These are phyloP conservation scores for Nicotiana knightiana DNA, from an alignment of 257 asterid species.

Conservation along the genomic window DNA sequence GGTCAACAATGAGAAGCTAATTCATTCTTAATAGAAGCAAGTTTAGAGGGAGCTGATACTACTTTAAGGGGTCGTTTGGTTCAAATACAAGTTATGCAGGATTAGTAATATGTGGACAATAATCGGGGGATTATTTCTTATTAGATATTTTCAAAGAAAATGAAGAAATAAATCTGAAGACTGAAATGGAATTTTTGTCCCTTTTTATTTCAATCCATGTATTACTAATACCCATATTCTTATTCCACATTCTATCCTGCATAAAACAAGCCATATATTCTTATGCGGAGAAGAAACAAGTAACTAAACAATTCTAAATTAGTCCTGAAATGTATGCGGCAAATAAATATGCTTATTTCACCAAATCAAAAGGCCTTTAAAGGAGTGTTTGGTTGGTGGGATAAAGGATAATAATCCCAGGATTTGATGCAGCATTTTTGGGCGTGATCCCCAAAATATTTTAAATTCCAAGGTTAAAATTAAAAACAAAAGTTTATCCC, in stretches of 20 bases:
- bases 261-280: neutral
- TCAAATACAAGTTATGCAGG: neutral
- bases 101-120: no score
- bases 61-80: neutral
- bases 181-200: neutral
- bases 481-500: no score
- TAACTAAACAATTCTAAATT: neutral
- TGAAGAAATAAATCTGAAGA: neutral
- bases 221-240: neutral
- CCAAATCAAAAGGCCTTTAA: neutral
- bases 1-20: neutral
- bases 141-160: neutral
- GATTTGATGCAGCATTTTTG: no score
- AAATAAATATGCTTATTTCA: neutral
- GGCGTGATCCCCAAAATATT: no score
- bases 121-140: no score
- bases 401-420: no score
- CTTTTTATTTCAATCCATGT: no score
- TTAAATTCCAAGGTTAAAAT: no score
- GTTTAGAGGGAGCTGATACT: neutral
- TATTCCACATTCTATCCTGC: no score
- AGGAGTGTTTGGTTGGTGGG: no score
- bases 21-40: neutral
- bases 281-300: neutral
- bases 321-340: neutral